These are phyloP conservation scores for Boletus fagicola DNA, from an alignment of 768 basidiomycete genomes.

Conservation along the genomic window DNA sequence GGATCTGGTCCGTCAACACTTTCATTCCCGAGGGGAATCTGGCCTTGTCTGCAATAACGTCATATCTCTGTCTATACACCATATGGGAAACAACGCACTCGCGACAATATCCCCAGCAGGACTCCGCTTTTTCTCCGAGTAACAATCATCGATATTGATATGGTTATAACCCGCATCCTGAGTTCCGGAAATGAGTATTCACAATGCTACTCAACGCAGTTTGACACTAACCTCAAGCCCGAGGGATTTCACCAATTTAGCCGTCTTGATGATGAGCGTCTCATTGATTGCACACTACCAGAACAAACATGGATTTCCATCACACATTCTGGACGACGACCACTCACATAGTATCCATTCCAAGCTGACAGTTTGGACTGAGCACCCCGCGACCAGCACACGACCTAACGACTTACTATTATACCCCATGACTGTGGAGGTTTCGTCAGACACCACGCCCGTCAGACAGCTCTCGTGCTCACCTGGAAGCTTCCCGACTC, in stretches of 20 bases:
- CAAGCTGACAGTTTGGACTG: slow-evolving; percentile 43
- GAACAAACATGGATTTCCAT: neutral
- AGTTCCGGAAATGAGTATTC: neutral
- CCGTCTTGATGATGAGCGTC: slow-evolving; percentile 47
- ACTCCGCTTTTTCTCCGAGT: slow-evolving; percentile 55
- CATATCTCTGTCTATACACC: neutral
- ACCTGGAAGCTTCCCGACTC: slow-evolving; percentile 39
- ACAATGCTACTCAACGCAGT: neutral
- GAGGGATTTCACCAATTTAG: slow-evolving; percentile 48
- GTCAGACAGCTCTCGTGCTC: slow-evolving; percentile 3
- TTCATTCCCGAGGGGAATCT: slow-evolving; percentile 62
- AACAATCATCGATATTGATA: slow-evolving; percentile 66
- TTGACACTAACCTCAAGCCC: slow-evolving; percentile 44
- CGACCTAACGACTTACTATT: slow-evolving; percentile 46
- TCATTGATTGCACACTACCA: slow-evolving; percentile 59
- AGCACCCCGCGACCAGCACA: slow-evolving; percentile 2
- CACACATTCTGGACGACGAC: neutral
- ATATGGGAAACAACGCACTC: slow-evolving; percentile 31
- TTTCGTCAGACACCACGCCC: neutral
- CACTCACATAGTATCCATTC: slow-evolving; percentile 63
- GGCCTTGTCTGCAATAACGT: slow-evolving; percentile 37
- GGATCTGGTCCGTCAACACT: slow-evolving; percentile 52
- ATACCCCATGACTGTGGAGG: slow-evolving; percentile 52
- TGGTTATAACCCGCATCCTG: slow-evolving; percentile 59
- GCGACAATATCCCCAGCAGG: slow-evolving; percentile 54